These are phyloP conservation scores for Verbascum thapsus DNA, from an alignment of 257 asterid genomes.

Conservation along the genomic window DNA sequence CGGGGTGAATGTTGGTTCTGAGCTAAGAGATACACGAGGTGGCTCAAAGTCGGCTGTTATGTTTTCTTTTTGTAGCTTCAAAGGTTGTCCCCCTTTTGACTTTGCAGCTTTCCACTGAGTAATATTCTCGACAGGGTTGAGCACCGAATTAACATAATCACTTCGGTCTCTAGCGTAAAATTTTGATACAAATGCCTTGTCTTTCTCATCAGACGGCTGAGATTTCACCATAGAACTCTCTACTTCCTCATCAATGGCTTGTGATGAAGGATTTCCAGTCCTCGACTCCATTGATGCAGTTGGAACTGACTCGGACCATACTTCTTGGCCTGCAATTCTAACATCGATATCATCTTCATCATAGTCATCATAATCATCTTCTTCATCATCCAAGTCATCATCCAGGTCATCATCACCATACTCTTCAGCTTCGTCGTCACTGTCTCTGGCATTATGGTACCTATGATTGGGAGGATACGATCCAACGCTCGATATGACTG, in stretches of 20 bases:
- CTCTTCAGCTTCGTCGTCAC: conserved; percentile 79
- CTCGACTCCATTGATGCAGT: conserved; percentile 59
- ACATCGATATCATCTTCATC: conserved; percentile 47
- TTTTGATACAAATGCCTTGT: conserved; percentile 33
- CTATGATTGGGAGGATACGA: conserved; percentile 83
- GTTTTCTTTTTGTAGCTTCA: conserved; percentile 78
- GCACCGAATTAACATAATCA: conserved; percentile 68
- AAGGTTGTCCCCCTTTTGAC: conserved; percentile 43
- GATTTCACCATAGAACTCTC: conserved; percentile 43
- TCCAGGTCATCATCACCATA: conserved; percentile 70
- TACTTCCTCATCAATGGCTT: conserved; percentile 43
- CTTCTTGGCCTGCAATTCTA: conserved; percentile 39
- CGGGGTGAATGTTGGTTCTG: conserved; percentile 49
- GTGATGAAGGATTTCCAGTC: conserved; percentile 36
- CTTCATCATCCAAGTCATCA: conserved; percentile 46
- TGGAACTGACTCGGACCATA: conserved; percentile 57
- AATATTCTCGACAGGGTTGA: conserved; percentile 86
- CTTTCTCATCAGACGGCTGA: conserved; percentile 33
- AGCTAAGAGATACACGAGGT: conserved; percentile 45
- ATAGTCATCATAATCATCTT: conserved; percentile 39
- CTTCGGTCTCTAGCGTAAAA: conserved; percentile 63
- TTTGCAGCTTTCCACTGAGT: conserved; percentile 85
- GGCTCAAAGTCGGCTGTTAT: conserved; percentile 42
- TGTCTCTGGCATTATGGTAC: conserved; percentile 85
- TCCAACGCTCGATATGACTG: conserved; percentile 62